Base-by-base conservation (phyloP, 352 stramenopile genomes). In the Phytophthora uliginosa region DNA sequence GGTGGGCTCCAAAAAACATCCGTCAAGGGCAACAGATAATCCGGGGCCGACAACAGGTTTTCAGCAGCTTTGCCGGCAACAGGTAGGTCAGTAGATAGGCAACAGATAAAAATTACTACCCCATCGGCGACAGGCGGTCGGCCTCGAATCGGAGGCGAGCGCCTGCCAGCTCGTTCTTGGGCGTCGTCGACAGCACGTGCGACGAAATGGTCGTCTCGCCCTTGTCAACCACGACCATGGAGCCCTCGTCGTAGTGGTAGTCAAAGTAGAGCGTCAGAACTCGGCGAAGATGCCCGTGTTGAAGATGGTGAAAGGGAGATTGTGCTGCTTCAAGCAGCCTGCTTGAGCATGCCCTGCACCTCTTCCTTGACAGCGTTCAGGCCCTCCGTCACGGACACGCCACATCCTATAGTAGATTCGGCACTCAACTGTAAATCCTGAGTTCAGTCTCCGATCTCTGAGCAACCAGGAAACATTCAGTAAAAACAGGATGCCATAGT, bases 111-210 rank as follows among this genome's bases (percentile, higher is more conserved):
- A n/a, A n/a, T n/a, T n/a, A n/a, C n/a, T n/a, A n/a, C n/a, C n/a
- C n/a, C 50, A 77, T 51, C 33, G 65, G 54, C 26, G 64, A 59
- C 54, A 70, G 54, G 38, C 71, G 71, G 33, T 73, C 59, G 15
- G 51, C 55, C 51, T 74, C 64, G 55, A 77, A 64, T 4, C 54
- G 33, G 20, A 77, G 34, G 28, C 64, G 61, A 7, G 65, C 59
- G 40, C 59, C 69, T 13, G 31, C 45, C 33, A 77, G 65, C 17
- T 31, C 70, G n/a, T 34, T 61, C 53, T 69, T 69, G 33, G 59
- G 54, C 10, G 48, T 22, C 59, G 63, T 66, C 20, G 59, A 54
- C 18, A 77, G 22, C 1, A 65, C 59, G 26, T 73, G 70, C 24
- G 70, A n/a, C 58, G 58, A 17, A 53, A 60, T 63, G 42, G 52